Base-by-base conservation (phyloP, 2,329 filamentous ascomycete species). In the Harringtonia lauricola region DNA sequence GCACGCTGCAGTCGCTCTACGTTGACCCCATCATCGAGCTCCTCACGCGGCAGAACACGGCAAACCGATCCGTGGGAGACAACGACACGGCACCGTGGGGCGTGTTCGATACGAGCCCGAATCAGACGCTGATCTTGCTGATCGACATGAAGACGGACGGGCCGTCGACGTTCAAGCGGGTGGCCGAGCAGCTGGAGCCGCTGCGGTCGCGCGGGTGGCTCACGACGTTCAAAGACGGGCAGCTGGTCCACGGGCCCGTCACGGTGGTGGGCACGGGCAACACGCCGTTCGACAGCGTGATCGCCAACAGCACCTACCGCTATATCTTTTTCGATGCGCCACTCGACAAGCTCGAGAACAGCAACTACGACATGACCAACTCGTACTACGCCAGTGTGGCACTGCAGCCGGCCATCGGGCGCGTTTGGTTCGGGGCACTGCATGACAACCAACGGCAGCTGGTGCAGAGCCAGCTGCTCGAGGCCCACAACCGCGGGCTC, bases 201-300 rank as follows among this genome's bases (percentile, higher is more conserved):
- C 64, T 86, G 8, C 67, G 79, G 4, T 61, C 72, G 34, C 65
- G 64, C 34, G 71, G 71, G n/a, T 85, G 70, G 67, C 57, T 81
- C 18, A 71, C 67, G 13, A 67, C 63, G 47, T 69, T 73, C 42
- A 63, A 74, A 21, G 65, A 77, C 39, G 67, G 64, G 15, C 55
- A 62, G 15, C 55, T 82, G 3, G 57, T 72, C 31, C 55, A 62
- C 19, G 65, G 81, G 1, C 76, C 78, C 1, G 60, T 87, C 30
- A 86, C 81, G 0, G 72, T 86, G 2, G 79, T 87, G 2, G 79
- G 73, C 2, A 84, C 80, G 2, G 83, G 83, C 13, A 74, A 74
- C 49, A 71, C 76, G 1, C 76, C 72, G 0, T 79, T 81, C 52
- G 67, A 76, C 43, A 54, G 71, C 9, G 54, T 83, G 10, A 60